Base-by-base conservation (phyloP, 2,329 filamentous ascomycete genomes). In the Coleophoma cylindrospora region DNA sequence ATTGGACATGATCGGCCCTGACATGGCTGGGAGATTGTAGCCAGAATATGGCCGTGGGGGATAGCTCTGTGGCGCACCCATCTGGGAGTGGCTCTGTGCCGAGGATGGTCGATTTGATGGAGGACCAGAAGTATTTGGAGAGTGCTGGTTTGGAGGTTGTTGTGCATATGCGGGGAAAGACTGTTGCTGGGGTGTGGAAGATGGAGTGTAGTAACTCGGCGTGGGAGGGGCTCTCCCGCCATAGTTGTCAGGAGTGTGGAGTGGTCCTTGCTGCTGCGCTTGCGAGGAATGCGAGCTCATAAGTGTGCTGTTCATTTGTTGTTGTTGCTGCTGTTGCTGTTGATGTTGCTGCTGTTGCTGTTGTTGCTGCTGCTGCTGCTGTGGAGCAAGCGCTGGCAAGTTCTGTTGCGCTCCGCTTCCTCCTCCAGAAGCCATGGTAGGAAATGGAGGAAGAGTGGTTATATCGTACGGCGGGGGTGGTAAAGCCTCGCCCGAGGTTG, bases 1-100 rank as follows among this genome's bases (percentile, higher is more conserved):
- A 62, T 92, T 94, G 14, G 87, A 86, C 74, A 92, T 82, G 27
- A 92, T 83, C 1, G 85, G 78, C 1, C 84, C 83, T 40, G 74
- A 71, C 73, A 84, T 78, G n/a, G 75, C 72, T 3, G 85, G 78
- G 3, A 87, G 74, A 3, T 76, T 76, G 59, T 84, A 80, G 27
- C 70, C 65, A 50, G 70, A 58, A 63, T 77, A 79, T 3, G 72
- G 68, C 51, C 72, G 70, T 50, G 66, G 56, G 51, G 66, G 66
- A 54, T 81, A 82, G 14, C 71, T 70, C 48, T 76, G 73, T 19
- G 79, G 79, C 4, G 82, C 77, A 4, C 77, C 79, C 70, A 85
- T 64, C 69, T 74, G 47, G 66, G 68, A 9, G 66, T 73, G 54
- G 67, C 62, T 57, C 38, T 63, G 44, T 40, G 64, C 66, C 56